Evolutionary conservation across 352 stramenopile species (phyloP), one percentile per base, ranked within the genome.

Genomic region (Globisporangium mamillatum): DNA sequence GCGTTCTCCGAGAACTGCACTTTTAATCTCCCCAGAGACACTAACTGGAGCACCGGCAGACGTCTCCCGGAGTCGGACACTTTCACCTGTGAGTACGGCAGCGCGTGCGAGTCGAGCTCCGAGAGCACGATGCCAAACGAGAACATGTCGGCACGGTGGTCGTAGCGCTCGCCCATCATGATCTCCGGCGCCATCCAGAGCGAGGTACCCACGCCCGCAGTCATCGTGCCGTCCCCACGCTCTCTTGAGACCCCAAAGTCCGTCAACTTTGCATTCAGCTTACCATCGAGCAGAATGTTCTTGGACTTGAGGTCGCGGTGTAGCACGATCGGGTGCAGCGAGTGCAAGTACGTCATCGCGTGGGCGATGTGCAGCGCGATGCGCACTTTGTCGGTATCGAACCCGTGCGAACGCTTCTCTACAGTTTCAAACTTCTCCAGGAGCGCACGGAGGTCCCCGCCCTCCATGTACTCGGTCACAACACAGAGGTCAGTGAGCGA

Each of bases 301-400:
- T 78, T 81, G 20, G 75, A 81, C 68, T 78, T 78, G 50, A 80
- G 65, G 50, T 78, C 74, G 38, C 74, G 64, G 38, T 80, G 68
- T n/a, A 80, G 32, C 41, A 80, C 74, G 4, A 62, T 75, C 4
- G 78, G 75, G 24, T 82, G 58, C 27, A 84, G 69, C n/a, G 80
- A 84, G 66, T 88, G 80, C 14, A 88, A 61, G 64, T 86, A 88
- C 64, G 74, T 71, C 10, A 88, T 66, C 18, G 71, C 80, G 27
- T 81, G 36, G 3, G 60, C 76, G 16, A 89, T 67, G 27, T 87
- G 71, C 5, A 84, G 55, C 1, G 78, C 78, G 56, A 89, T 86
- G 48, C 70, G 70, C 9, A 89, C 66, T 70, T 90, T 90, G 60
- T 83, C 78, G 18, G 71, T 41, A 46, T 84, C 77, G 36, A 84